Evolutionary conservation across 495 filamentous ascomycete genomes (phyloP).

Genomic region (Tuber magnatum): DNA sequence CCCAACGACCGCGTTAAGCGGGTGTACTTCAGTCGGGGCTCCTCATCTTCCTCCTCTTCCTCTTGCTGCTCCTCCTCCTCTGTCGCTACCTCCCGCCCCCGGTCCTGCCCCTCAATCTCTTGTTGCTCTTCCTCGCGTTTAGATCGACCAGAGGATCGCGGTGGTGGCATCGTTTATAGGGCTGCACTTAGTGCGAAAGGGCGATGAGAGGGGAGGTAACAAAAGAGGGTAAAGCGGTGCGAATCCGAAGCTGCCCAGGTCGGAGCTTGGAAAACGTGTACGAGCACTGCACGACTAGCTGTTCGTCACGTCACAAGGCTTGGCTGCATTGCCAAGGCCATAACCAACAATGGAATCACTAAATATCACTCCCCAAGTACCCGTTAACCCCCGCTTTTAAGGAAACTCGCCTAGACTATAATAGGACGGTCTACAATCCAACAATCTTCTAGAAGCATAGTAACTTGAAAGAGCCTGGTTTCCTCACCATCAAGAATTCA

Average conservation of each 20-base stretch:
- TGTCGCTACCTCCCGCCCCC: not conserved
- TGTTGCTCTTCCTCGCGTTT: constrained; percentile 5
- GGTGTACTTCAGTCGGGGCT: constrained; percentile 87
- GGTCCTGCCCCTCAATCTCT: not conserved
- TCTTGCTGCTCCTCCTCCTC: constrained; percentile 48
- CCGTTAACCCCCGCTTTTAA: not conserved
- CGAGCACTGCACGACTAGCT: not conserved
- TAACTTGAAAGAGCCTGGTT: not conserved
- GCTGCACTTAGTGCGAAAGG: not conserved
- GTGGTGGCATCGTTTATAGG: constrained; percentile 16
- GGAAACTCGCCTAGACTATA: not conserved
- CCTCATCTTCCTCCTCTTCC: constrained; percentile 87
- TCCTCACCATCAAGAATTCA: not conserved
- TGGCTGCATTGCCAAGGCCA: not conserved
- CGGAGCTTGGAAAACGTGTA: not conserved
- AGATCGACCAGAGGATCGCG: not conserved
- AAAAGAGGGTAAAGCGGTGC: not conserved
- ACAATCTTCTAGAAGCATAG: not conserved
- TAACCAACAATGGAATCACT: not conserved
- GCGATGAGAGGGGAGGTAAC: not conserved
- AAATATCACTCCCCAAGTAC: not conserved
- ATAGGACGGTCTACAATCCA: not conserved
- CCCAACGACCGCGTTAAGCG: constrained; percentile 71
- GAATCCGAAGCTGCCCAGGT: not conserved
- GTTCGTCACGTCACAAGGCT: not conserved